A percentile compares a stretch with the other conserved stretches of the same genome.
Evolutionary conservation across 257 asterid genomes (phyloP).

Genomic region (Plantago elongata): DNA sequence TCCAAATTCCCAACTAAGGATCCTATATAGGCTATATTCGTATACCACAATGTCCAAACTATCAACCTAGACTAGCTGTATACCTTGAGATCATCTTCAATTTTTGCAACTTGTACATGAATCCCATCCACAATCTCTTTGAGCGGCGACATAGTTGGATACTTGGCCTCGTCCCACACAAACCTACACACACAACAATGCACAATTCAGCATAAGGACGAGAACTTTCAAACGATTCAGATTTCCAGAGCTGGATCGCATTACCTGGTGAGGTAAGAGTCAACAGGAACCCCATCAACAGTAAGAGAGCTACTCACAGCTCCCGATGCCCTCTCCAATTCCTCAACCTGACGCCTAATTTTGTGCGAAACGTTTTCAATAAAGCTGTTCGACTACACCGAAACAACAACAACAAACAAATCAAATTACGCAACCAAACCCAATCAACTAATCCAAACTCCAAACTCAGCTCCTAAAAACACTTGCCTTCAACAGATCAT

Average conservation of each 20-base stretch:
- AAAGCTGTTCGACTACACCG: conserved; percentile 67
- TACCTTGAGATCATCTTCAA: conserved; percentile 97
- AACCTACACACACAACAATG: conserved; percentile 41
- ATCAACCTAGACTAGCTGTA: conserved; percentile 5
- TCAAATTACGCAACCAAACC: conserved; percentile 2
- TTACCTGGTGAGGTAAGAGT: conserved; percentile 84
- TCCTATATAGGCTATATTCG: conserved; percentile 1
- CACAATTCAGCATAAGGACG: background rate
- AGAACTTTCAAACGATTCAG: background rate
- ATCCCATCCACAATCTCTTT: conserved; percentile 79
- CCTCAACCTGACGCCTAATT: conserved; percentile 86
- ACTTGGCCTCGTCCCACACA: conserved; percentile 87
- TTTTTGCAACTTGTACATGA: conserved; percentile 69
- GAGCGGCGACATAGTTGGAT: conserved; percentile 83
- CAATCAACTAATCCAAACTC: background rate
- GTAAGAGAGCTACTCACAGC: conserved; percentile 75
- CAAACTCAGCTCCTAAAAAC: conserved; percentile 5
- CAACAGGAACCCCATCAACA: conserved; percentile 94
- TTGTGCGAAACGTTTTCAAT: conserved; percentile 86
- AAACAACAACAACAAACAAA: background rate
- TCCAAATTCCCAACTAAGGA: background rate
- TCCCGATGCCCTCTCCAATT: conserved; percentile 79
- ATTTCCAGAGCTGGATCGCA: too few species aligned
- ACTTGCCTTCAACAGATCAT: conserved; percentile 72
- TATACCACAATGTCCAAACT: background rate